Percentiles rank a stretch among this genome's conserved stretches.
Evolutionary conservation across 73 alveolate species (phyloP).

Genomic region (Paramecium tetraurelia): DNA sequence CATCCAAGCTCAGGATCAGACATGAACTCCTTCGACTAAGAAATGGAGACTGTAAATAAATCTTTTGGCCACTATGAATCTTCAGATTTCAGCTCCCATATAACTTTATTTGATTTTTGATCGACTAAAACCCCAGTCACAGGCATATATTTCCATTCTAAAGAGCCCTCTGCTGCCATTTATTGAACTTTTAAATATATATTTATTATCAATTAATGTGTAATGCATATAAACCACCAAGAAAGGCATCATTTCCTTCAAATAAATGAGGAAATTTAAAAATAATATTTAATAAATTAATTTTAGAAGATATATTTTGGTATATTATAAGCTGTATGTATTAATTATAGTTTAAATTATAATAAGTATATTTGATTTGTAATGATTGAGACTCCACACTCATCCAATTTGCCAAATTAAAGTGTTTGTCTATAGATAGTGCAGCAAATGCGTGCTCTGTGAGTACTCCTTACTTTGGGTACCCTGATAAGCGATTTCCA

Average conservation of each 20-base stretch:
- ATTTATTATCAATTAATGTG: neutral
- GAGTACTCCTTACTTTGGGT: neutral
- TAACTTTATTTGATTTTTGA: neutral
- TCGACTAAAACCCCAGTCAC: neutral
- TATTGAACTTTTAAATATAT: neutral
- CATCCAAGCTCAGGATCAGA: conserved; percentile 49
- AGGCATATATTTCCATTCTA: neutral
- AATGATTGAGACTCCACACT: neutral
- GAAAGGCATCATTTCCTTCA: neutral
- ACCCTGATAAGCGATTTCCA: neutral
- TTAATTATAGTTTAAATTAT: neutral
- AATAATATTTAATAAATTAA: neutral
- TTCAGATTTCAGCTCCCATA: neutral
- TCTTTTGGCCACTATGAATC: neutral
- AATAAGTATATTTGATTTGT: neutral
- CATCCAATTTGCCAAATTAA: neutral
- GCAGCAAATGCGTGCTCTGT: neutral
- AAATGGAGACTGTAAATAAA: neutral
- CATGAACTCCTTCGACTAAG: conserved; percentile 1
- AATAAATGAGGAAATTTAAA: neutral
- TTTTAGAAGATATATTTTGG: neutral
- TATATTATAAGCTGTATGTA: neutral
- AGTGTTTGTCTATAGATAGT: neutral
- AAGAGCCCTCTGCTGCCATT: neutral
- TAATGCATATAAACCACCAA: neutral